phyloP scores from a whole-genome alignment of 495 filamentous ascomycete genomes.

The Lepraria neglecta region DNA sequence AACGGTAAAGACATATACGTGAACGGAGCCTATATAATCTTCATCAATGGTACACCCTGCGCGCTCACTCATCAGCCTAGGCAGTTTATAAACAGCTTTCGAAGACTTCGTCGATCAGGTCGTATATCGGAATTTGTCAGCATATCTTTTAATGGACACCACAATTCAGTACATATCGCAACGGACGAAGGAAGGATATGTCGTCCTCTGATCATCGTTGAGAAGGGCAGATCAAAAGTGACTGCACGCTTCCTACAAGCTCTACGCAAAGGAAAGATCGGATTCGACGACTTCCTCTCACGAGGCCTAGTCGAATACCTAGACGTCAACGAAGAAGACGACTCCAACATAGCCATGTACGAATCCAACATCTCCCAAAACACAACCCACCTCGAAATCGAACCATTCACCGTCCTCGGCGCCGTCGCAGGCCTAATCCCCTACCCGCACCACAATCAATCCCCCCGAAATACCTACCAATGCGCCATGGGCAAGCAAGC shows the following conservation, averaged over 20 bases:
- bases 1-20: conserved; percentile 78
- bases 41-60: conserved; percentile 89
- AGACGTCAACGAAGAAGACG: conserved; percentile 97
- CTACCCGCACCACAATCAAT: conserved; percentile 99
- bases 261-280: conserved; percentile 69
- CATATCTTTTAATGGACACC: conserved; percentile 89
- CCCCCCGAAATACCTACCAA: conserved; percentile 97
- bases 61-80: conserved; percentile 78
- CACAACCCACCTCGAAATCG: conserved; percentile 93
- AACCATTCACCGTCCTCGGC: conserved; percentile 95
- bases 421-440: conserved; percentile 95
- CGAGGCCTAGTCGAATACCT: conserved; percentile 90
- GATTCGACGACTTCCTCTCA: conserved; percentile 88
- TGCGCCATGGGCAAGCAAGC: conserved; percentile 99
- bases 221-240: conserved; percentile 73
- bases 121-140: conserved; percentile 90
- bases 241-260: conserved; percentile 67
- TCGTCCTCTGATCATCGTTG: conserved; percentile 87
- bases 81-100: conserved; percentile 74
- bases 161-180: conserved; percentile 85
- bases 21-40: conserved; percentile 79
- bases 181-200: conserved; percentile 97
- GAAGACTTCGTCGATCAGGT: conserved; percentile 75
- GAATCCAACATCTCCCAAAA: conserved; percentile 71
- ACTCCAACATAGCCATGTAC: conserved; percentile 83